These are phyloP conservation scores for Reticulascus tulasneorum DNA, from an alignment of 2,329 filamentous ascomycete genomes.

Conservation along the genomic window DNA sequence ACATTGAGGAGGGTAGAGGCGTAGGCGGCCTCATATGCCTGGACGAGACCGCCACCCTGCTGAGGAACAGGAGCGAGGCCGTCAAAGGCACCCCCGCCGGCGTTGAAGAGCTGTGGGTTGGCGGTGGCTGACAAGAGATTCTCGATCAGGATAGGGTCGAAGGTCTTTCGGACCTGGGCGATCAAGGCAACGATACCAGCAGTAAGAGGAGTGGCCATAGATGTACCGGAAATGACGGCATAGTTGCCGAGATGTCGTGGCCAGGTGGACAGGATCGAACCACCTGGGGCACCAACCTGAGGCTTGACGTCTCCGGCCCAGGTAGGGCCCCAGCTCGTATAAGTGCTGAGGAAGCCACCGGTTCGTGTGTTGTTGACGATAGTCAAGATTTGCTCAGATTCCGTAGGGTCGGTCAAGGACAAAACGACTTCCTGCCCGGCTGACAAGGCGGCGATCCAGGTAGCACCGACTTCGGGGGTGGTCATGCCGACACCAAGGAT, in stretches of 20 bases:
- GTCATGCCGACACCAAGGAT: slow-evolving; percentile 39
- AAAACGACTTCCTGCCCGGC: slow-evolving; percentile 39
- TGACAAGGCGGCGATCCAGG: slow-evolving; percentile 40
- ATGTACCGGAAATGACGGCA: slow-evolving; percentile 51
- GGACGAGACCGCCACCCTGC: slow-evolving; percentile 57
- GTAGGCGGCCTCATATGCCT: slow-evolving; percentile 56
- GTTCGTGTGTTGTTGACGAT: slow-evolving; percentile 35
- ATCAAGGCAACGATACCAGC: slow-evolving; percentile 53
- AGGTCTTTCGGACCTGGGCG: slow-evolving; percentile 45
- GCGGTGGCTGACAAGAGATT: slow-evolving; percentile 46
- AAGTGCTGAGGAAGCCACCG: slow-evolving; percentile 49
- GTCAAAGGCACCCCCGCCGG: slow-evolving; percentile 29
- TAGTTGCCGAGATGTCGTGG: slow-evolving; percentile 44
- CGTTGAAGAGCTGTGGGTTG: slow-evolving; percentile 45
- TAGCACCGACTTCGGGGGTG: slow-evolving; percentile 33
- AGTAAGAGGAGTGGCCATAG: slow-evolving; percentile 56
- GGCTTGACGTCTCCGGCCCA: slow-evolving; percentile 56
- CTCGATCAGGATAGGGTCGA: slow-evolving; percentile 46
- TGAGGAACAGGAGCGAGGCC: slow-evolving; percentile 53
- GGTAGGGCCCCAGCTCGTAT: slow-evolving; percentile 57
- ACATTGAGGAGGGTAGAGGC: slow-evolving; percentile 48
- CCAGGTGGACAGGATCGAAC: slow-evolving; percentile 55
- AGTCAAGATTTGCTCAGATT: slow-evolving; percentile 29
- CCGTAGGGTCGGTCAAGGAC: slow-evolving; percentile 36
- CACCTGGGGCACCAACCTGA: slow-evolving; percentile 52